Evolutionary conservation across 2,329 filamentous ascomycete species (phyloP), one percentile per base, ranked within the genome.

Genomic region (Coleophoma eucalyptorum): DNA sequence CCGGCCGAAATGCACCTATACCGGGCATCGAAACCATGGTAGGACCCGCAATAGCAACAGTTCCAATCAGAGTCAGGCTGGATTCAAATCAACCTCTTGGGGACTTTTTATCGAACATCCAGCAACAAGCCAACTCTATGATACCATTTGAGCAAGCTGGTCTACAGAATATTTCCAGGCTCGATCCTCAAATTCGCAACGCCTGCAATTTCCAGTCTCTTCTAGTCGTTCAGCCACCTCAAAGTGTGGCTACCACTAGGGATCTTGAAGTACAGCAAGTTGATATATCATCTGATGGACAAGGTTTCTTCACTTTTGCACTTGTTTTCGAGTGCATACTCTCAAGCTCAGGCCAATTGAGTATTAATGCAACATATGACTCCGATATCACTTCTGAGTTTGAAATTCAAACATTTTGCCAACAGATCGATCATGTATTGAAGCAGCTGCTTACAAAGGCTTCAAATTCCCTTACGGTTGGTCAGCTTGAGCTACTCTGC

Each of bases 61-160:
- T 46, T 10, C 44, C 44, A 2, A 46, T 52, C 6, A 40, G 34
- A n/a, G 35, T 52, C 4, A 18, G 15, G n/a, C 21, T 52, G n/a
- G 46, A 46, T 32, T 11, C 60, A 3, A 59, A 63, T 10, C 11
- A 8, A 18, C 8, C 10, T 12, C 11, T 41, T 31, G n/a, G 16
- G 4, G 41, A 49, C 18, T 41, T 51, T 5, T 38, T 51, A 18
- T 12, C 15, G 13, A 21, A 20, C 5, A 34, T 51, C 13, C 49
- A 51, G 45, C 15, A 43, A 18, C 65, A 71, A 41, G 72, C 71
- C 1, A 67, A 74, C 0, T 62, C 72, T 8, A 73, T 76, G 55
- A 76, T 79, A 16, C 73, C 74, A 2, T 71, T 79, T 57, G 72
- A 80, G 53, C 77, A 81, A 54, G 62, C 71, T 26, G 49, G 49